These are phyloP conservation scores for Vaccinium corymbosum DNA, from an alignment of 148 eudicot species.

Conservation along the genomic window DNA sequence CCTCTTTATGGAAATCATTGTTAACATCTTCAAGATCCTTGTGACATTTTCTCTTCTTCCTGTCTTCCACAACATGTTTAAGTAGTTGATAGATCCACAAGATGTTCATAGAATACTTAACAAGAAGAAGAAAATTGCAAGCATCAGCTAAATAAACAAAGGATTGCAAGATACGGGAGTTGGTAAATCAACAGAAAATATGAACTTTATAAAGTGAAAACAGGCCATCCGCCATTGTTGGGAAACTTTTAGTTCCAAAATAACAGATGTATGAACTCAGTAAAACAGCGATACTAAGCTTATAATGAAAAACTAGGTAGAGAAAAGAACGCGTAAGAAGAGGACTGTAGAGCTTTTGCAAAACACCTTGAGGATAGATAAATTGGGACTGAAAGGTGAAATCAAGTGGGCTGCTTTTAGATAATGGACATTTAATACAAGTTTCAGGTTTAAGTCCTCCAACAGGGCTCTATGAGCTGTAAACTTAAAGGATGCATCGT, in stretches of 20 bases:
- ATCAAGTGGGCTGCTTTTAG: not conserved
- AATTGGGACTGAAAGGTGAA: not conserved
- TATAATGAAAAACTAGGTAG: not conserved
- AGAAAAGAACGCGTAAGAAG: not conserved
- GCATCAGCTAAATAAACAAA: not conserved
- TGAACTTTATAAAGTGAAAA: not conserved
- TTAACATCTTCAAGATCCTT: slow-evolving; percentile 25
- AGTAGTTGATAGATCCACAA: not conserved
- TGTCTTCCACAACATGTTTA: slow-evolving; percentile 22
- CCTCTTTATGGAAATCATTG: slow-evolving; percentile 27
- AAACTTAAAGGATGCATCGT: not conserved
- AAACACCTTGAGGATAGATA: not conserved
- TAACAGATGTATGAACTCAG: not conserved
- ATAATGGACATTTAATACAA: not conserved
- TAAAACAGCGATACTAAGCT: not conserved
- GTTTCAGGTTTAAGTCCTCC: not conserved
- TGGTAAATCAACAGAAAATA: not conserved
- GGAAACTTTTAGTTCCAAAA: not conserved
- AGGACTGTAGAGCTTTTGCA: not conserved
- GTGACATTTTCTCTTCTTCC: slow-evolving; percentile 52
- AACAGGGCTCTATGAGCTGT: not conserved
- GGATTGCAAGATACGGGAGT: not conserved
- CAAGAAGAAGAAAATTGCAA: not conserved
- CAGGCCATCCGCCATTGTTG: not conserved
- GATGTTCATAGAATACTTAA: not conserved